A percentile compares a stretch with the other conserved stretches of the same genome.
Evolutionary conservation across 768 basidiomycete species (phyloP).

Genomic region (Rhizopogon rudus): DNA sequence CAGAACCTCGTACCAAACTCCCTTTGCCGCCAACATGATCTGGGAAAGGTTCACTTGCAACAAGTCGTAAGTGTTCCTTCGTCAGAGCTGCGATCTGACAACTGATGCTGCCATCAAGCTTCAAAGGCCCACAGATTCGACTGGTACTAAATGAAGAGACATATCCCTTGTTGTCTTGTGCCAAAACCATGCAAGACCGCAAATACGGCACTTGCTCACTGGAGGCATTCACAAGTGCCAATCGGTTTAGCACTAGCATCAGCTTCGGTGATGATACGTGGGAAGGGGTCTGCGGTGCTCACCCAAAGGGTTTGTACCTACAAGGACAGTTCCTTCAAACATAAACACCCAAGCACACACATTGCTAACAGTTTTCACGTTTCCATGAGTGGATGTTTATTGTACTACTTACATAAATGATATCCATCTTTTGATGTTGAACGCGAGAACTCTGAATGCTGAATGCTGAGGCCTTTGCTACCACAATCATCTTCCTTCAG

Average conservation of each 20-base stretch:
- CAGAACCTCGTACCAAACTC: conserved; percentile 29
- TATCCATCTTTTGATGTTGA: too few relatives aligned
- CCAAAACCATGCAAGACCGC: conserved; percentile 14
- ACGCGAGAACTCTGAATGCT: too few relatives aligned
- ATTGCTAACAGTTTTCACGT: too few relatives aligned
- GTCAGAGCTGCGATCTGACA: not conserved
- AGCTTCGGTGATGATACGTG: conserved; percentile 26
- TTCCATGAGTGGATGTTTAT: too few relatives aligned
- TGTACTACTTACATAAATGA: too few relatives aligned
- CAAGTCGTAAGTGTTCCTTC: conserved; percentile 12
- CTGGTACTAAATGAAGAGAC: conserved; percentile 32
- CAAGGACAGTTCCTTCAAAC: not conserved
- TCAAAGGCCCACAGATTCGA: conserved; percentile 26
- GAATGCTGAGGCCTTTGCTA: too few relatives aligned
- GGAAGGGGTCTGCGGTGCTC: conserved; percentile 27
- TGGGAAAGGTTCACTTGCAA: conserved; percentile 32
- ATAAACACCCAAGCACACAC: not conserved
- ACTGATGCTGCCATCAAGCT: conserved; percentile 3
- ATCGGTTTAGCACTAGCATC: conserved; percentile 12
- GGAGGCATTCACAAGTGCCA: conserved; percentile 21
- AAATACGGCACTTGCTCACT: conserved; percentile 29
- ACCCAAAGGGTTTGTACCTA: not conserved
- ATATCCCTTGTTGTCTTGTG: conserved; percentile 27
- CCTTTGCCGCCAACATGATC: conserved; percentile 33
- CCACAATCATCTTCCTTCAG: too few relatives aligned